Conservation (phyloP, 1,284 basidiomycete species). For the Cutaneotrichosporon mucoides region DNA sequence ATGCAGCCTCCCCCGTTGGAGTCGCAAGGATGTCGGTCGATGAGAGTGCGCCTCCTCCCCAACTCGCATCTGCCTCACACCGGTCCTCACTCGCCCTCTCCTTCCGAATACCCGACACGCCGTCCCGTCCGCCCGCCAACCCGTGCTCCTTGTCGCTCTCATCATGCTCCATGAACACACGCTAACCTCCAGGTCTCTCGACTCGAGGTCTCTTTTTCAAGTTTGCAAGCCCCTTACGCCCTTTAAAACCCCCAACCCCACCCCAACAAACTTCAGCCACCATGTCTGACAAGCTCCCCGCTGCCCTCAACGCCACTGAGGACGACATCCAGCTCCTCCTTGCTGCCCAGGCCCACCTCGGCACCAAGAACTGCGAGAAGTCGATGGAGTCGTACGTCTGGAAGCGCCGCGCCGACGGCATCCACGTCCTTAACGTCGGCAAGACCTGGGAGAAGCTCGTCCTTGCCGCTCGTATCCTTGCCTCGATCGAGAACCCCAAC, state of each 20-base stretch:
- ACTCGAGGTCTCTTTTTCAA: conserved; percentile 39
- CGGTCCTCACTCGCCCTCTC: no score
- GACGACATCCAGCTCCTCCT: conserved; percentile 95
- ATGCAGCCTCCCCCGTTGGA: no score
- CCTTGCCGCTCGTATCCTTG: conserved; percentile 88
- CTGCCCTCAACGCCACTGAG: conserved; percentile 86
- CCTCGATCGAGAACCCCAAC: conserved; percentile 93
- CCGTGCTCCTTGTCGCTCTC: no score
- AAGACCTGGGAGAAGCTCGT: conserved; percentile 99
- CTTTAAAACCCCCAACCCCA: conserved; percentile 12
- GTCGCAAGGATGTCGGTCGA: no score
- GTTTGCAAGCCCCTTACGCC: conserved; percentile 41
- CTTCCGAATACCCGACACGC: no score
- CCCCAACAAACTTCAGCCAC: conserved; percentile 22
- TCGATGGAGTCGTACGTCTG: conserved; percentile 97
- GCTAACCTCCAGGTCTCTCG: conserved; percentile 8
- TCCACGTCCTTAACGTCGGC: conserved; percentile 95
- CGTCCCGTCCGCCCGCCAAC: no score
- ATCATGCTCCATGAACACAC: not conserved
- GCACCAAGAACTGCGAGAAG: conserved; percentile 98
- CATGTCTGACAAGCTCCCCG: conserved; percentile 70
- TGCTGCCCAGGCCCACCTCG: conserved; percentile 93
- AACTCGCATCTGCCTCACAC: no score
- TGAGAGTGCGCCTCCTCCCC: no score
- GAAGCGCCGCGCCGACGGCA: conserved; percentile 93